Evolutionary conservation across 805 yeast species (phyloP).

Genomic region (Candida pseudofarinosa): DNA sequence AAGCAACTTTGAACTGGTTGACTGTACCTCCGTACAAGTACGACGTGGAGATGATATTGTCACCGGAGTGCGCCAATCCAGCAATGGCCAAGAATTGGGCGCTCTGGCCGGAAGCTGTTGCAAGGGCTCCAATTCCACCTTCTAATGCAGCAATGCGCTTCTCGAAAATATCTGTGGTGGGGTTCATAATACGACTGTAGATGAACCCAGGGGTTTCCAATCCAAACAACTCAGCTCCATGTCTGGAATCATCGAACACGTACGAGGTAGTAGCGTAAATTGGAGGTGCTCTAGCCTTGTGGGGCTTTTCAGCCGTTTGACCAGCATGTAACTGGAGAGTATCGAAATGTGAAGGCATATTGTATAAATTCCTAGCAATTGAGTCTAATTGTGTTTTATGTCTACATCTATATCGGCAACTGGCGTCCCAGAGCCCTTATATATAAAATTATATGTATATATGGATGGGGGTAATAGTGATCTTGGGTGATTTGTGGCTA

Average conservation of each 20-base stretch:
- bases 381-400: no score
- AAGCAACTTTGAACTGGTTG: constrained; percentile 90
- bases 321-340: constrained; percentile 96
- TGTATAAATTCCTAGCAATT: background rate
- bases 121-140: constrained; percentile 87
- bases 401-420: no score
- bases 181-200: constrained; percentile 88
- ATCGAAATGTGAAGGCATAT: constrained; percentile 69
- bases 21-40: constrained; percentile 94
- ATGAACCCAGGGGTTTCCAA: constrained; percentile 80
- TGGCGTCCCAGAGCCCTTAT: no score
- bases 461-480: no score
- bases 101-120: constrained; percentile 93
- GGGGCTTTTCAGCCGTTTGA: constrained; percentile 63
- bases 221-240: constrained; percentile 89
- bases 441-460: no score
- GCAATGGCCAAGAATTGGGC: constrained; percentile 86
- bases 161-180: constrained; percentile 89
- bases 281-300: constrained; percentile 85
- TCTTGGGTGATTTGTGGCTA: background rate
- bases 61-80: constrained; percentile 83
- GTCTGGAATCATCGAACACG: constrained; percentile 81
- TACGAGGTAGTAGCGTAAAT: constrained; percentile 90
- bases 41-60: constrained; percentile 83
- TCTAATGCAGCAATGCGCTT: constrained; percentile 90